Base-by-base conservation (phyloP, 2,329 filamentous ascomycete genomes). In the Annulohypoxylon truncatum region DNA sequence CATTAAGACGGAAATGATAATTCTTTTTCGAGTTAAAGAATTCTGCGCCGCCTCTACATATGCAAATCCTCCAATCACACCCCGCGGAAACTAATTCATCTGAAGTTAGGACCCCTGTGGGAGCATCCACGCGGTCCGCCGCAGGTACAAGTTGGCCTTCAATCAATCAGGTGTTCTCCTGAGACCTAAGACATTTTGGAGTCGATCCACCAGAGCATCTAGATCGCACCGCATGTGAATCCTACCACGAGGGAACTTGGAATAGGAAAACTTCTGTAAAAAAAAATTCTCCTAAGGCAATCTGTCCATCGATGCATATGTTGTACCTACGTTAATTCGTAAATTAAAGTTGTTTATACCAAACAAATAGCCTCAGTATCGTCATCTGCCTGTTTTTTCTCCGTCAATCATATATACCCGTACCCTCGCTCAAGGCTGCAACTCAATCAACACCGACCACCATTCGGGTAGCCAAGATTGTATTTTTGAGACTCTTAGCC, bases 141-240 rank as follows among this genome's bases (percentile, higher is more conserved):
- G 73, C 73, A 75, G 73, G 73, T 74, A 74, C 73, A 71, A 44
- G 31, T 42, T 52, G 53, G 50, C 67, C 42, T 60, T 59, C 42
- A 59, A 52, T 63, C 64, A 69, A 75, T 75, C 73, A 75, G 70
- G 57, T 74, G 72, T 38, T 59, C 40, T 44, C 54, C 61, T 57
- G 58, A 68, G 57, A 64, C 55, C 56, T 64, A 67, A 73, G 70
- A 71, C 72, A 72, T 70, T 57, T 55, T 58, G 67, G 56, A 47
- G 50, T 66, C 59, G 55, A 38, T 47, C 67, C 68, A 71, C 66
- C 24, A 47, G 3, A 53, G 33, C 48, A 61, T 70, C 54, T 55
- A 65, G 61, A 68, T 70, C 40, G 42, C 63, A 71, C 71, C 64
- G 65, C 73, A 75, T 73, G 72, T 67, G 69, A 52, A 68, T 63